Evolutionary conservation across 1,284 basidiomycete genomes (phyloP).

Genomic region (Ganoderma leucocontextum): DNA sequence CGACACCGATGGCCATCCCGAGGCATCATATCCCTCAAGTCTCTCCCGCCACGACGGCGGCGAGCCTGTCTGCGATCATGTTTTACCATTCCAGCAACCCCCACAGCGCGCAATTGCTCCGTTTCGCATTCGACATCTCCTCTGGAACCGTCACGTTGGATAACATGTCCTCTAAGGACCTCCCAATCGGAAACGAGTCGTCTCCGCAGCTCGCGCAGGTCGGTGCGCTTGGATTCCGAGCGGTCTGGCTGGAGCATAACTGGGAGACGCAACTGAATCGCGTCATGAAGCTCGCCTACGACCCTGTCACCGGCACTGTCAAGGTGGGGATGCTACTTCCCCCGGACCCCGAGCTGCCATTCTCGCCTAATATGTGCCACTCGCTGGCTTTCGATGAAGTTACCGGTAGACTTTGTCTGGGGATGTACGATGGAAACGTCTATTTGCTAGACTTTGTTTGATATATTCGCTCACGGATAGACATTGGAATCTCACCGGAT

Average conservation of each 20-base stretch:
- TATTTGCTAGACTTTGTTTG: constrained; percentile 58
- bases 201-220: constrained; percentile 54
- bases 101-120: constrained; percentile 36
- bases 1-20: constrained; percentile 31
- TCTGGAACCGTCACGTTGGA: constrained; percentile 13
- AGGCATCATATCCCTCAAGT: constrained; percentile 37
- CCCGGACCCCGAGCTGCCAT: constrained; percentile 53
- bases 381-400: constrained; percentile 61
- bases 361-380: constrained; percentile 51
- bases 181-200: constrained; percentile 39
- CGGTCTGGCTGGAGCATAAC: constrained; percentile 60
- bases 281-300: constrained; percentile 55
- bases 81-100: constrained; percentile 35
- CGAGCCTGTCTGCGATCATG: constrained; percentile 36
- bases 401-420: constrained; percentile 56
- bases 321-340: constrained; percentile 49
- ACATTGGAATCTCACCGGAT: constrained; percentile 1
- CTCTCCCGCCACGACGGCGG: constrained; percentile 31
- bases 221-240: constrained; percentile 54
- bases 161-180: constrained; percentile 28
- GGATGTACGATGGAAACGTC: constrained; percentile 57
- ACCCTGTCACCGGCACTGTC: constrained; percentile 32
- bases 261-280: constrained; percentile 57
- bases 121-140: constrained; percentile 33
- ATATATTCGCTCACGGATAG: constrained; percentile 9